These are phyloP conservation scores for Ceratobasidium sp. DNA, from an alignment of 1,284 basidiomycete species.

Conservation along the genomic window DNA sequence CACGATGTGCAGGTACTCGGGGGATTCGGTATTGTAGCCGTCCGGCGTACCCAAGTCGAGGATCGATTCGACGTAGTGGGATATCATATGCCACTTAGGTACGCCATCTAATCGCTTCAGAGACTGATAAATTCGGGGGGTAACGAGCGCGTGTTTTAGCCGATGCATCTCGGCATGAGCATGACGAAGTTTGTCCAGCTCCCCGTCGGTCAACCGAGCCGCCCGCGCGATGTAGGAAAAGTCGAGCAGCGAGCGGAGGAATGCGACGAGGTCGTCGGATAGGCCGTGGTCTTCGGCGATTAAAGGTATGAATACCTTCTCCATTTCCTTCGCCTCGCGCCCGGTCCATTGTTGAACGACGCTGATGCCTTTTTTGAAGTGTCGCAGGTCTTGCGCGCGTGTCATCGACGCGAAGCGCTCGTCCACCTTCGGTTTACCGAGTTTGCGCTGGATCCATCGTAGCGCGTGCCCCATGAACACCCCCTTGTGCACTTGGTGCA, in stretches of 20 bases:
- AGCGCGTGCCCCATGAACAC: slow-evolving; percentile 55
- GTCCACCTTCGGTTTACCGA: neutral
- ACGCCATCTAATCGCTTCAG: neutral
- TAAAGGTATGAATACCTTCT: neutral
- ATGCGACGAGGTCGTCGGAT: neutral
- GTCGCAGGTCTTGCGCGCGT: neutral
- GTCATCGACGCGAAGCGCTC: slow-evolving; percentile 12
- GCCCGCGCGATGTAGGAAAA: slow-evolving; percentile 1
- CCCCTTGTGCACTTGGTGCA: slow-evolving; percentile 58
- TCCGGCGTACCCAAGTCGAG: slow-evolving; percentile 9
- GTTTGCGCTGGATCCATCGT: neutral
- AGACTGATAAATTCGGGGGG: neutral
- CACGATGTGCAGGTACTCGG: slow-evolving; percentile 40
- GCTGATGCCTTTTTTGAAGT: neutral
- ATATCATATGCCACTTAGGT: slow-evolving; percentile 36
- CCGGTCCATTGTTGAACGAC: slow-evolving; percentile 17
- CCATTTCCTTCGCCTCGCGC: slow-evolving; percentile 28
- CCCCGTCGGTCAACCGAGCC: neutral
- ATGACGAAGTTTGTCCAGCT: neutral
- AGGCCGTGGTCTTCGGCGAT: neutral
- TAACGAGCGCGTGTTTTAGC: neutral
- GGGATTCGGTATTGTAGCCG: slow-evolving; percentile 37
- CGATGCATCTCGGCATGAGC: neutral
- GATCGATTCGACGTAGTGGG: slow-evolving; percentile 25
- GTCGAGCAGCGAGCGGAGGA: neutral